Evolutionary conservation across 495 filamentous ascomycete genomes (phyloP).

Genomic region (Cladorrhinum samala): DNA sequence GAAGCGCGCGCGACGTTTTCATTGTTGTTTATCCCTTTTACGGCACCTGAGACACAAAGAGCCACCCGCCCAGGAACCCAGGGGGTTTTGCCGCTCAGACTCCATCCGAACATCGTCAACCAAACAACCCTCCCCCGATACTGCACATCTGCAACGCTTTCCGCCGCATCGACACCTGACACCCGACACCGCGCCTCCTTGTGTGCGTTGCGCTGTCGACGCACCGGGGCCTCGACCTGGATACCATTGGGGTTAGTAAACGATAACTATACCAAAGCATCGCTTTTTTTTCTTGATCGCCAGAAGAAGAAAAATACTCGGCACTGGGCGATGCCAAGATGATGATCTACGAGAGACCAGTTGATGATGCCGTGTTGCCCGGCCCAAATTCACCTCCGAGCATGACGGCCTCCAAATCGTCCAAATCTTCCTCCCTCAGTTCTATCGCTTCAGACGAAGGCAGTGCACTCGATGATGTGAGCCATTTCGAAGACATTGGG

Average conservation of each 20-base stretch:
- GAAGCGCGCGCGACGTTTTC: slow-evolving; percentile 1
- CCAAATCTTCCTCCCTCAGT: slow-evolving; percentile 82
- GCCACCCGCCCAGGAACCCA: slow-evolving; percentile 20
- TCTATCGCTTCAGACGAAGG: slow-evolving; percentile 67
- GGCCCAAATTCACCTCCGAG: slow-evolving; percentile 77
- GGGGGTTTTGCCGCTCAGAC: slow-evolving; percentile 17
- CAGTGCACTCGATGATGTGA: slow-evolving; percentile 59
- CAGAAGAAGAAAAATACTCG: background rate
- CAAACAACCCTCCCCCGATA: slow-evolving; percentile 8
- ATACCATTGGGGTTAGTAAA: slow-evolving; percentile 5
- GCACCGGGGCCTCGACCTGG: background rate
- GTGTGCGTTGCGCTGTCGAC: background rate
- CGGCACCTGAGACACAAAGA: slow-evolving; percentile 17
- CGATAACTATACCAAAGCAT: background rate
- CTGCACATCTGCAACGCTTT: slow-evolving; percentile 18
- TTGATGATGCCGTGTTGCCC: slow-evolving; percentile 39
- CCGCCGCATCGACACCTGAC: slow-evolving; percentile 13
- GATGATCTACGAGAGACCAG: slow-evolving; percentile 49
- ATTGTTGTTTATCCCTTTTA: background rate
- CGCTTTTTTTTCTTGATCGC: slow-evolving; percentile 1
- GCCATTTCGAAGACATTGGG: slow-evolving; percentile 90
- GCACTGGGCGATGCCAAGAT: slow-evolving; percentile 33
- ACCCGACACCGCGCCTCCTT: background rate
- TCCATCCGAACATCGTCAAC: slow-evolving; percentile 13
- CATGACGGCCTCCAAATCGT: slow-evolving; percentile 78